Base-by-base conservation (phyloP, 345 rosid species). In the Xanthoceras sorbifolium region DNA sequence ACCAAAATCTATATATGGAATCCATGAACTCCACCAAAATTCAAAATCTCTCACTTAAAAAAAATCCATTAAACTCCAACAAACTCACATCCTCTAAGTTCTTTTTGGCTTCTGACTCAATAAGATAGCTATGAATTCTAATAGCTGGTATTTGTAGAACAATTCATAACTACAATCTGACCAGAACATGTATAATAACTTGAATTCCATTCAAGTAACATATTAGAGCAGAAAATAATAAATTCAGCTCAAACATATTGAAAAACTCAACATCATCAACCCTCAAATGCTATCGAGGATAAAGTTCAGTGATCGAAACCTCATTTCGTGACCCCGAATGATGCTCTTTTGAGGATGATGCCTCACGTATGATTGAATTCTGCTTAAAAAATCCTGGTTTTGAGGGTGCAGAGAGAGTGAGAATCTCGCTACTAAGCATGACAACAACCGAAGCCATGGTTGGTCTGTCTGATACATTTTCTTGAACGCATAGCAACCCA, bases 401-500 rank as follows among this genome's bases (percentile, higher is more conserved):
- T 0, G 82, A 78, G 0, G 92, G 94, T 8, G 69, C 44, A 1
- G 84, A 83, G 26, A 90, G 85, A 0, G 83, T 82, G 40, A 78
- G 54, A 0, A 84, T 87, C 48, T 74, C 18, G 74, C 86, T 86
- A n/a, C 29, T 78, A 9, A 87, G 88, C 93, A 89, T 86, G 2
- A 81, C 77, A 54, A 63, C 79, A 50, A 90, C 63, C 0, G 85
- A 62, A 23, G 81, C 78, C 91, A 87, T 90, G 4, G 83, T 85
- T 14, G 93, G 91, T 32, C 88, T 82, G 29, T 9, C 78, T 0
- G 78, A 74, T 2, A 78, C 60, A 38, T 73, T 88, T 57, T 88
- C 87, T 72, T 90, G 93, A 67, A 86, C 87, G 9, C 93, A 89
- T 20, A 89, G 79, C 31, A 90, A 63, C 0, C 86, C 91, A 14